Percentiles rank a stretch among this genome's conserved stretches.
phyloP scores from a whole-genome alignment of 108 stramenopile species.

The Parietichytrium sp. region DNA sequence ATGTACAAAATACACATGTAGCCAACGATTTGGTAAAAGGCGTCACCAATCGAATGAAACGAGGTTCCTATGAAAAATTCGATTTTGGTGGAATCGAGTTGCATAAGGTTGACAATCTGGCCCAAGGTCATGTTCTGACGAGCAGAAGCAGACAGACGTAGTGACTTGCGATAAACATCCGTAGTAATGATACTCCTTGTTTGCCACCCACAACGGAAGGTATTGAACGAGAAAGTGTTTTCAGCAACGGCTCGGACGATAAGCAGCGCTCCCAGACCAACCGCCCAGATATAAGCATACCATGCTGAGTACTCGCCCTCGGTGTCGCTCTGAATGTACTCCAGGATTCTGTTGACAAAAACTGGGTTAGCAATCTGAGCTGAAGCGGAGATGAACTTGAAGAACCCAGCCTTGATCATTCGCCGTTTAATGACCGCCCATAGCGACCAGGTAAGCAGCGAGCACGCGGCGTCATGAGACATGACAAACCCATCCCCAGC shows the following conservation, averaged over 20 bases:
- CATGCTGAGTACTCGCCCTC: too few relatives aligned
- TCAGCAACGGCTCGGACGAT: too few relatives aligned
- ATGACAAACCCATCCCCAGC: too few relatives aligned
- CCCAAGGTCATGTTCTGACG: conserved; percentile 44
- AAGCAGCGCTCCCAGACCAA: too few relatives aligned
- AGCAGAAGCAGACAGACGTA: conserved; percentile 42
- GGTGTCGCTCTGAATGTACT: too few relatives aligned
- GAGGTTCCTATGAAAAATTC: conserved; percentile 46
- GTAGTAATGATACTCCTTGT: conserved; percentile 43
- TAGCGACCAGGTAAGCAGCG: too few relatives aligned
- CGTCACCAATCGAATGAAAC: conserved; percentile 47
- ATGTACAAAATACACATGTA: conserved; percentile 50
- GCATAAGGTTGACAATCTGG: conserved; percentile 50
- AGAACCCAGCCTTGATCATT: neutral
- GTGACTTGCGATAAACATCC: conserved; percentile 49
- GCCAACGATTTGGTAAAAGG: conserved; percentile 73
- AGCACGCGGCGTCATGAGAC: too few relatives aligned
- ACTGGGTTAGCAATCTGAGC: neutral
- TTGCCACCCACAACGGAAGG: neutral
- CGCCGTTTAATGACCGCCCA: neutral
- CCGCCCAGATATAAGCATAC: too few relatives aligned
- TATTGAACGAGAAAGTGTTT: neutral
- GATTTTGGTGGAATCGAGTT: conserved; percentile 61
- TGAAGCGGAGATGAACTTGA: neutral
- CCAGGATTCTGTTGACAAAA: neutral